Conservation (phyloP, 768 basidiomycete species). For the Suillus spraguei region DNA sequence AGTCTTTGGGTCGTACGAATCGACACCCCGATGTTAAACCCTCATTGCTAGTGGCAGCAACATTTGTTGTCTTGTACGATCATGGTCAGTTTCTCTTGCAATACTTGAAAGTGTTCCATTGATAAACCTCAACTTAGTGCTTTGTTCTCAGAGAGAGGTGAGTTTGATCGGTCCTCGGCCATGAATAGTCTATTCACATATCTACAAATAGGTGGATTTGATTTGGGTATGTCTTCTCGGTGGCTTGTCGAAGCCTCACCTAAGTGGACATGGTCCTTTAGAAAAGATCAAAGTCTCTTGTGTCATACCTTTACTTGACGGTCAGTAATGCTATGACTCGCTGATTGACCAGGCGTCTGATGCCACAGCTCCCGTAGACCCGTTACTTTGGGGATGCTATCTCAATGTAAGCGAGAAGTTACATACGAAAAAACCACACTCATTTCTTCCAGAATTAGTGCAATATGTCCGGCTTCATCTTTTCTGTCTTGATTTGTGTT, state of each 20-base stretch:
- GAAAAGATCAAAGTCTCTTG: slow-evolving; percentile 8
- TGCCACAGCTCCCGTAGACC: slow-evolving; percentile 8
- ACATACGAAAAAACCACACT: background rate
- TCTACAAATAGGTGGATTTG: slow-evolving; percentile 10
- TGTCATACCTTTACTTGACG: slow-evolving; percentile 9
- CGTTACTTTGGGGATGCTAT: slow-evolving; percentile 14
- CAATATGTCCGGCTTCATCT: slow-evolving; percentile 8
- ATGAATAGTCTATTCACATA: background rate
- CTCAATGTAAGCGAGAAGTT: slow-evolving; percentile 5
- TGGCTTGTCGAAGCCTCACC: background rate
- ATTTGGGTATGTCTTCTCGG: slow-evolving; percentile 14
- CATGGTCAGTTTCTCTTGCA: slow-evolving; percentile 3
- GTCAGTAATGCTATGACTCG: slow-evolving; percentile 6
- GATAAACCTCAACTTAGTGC: background rate
- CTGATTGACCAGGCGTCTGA: background rate
- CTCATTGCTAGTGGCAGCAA: slow-evolving; percentile 10
- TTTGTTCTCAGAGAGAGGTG: slow-evolving; percentile 8
- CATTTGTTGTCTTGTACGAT: slow-evolving; percentile 11
- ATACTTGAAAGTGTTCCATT: background rate
- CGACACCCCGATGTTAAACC: background rate
- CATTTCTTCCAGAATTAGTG: slow-evolving; percentile 10
- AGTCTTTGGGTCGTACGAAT: background rate
- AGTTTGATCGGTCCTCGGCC: background rate
- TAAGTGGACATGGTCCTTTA: slow-evolving; percentile 3
- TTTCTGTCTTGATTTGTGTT: background rate